Evolutionary conservation across 2,329 filamentous ascomycete genomes (phyloP).

Genomic region (Immersiporthe knoxdaviesiana): DNA sequence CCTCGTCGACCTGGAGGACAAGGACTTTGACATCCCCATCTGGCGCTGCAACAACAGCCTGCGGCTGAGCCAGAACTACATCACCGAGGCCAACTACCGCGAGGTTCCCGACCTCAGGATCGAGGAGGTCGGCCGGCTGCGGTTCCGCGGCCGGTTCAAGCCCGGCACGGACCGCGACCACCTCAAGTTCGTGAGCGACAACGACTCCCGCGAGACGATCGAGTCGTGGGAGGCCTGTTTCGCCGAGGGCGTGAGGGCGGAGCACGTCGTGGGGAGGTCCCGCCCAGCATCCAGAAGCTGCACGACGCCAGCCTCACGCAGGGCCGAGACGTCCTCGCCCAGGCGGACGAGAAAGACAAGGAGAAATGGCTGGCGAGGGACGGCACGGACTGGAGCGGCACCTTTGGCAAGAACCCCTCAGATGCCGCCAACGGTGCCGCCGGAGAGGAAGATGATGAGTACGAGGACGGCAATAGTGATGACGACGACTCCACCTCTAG

Average conservation of each 20-base stretch:
- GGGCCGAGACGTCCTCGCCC: constrained; percentile 78
- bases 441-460: constrained; percentile 33
- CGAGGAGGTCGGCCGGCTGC: constrained; percentile 77
- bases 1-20: constrained; percentile 77
- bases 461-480: constrained; percentile 46
- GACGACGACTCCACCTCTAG: constrained; percentile 41
- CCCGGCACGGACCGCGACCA: constrained; percentile 89
- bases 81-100: constrained; percentile 76
- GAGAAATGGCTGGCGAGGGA: constrained; percentile 77
- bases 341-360: constrained; percentile 72
- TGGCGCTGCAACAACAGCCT: constrained; percentile 79
- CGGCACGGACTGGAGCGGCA: constrained; percentile 84
- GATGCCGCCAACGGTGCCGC: constrained; percentile 41
- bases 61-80: constrained; percentile 87
- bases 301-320: constrained; percentile 82
- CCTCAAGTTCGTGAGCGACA: constrained; percentile 79
- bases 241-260: constrained; percentile 78
- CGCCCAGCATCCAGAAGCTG: constrained; percentile 70
- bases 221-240: constrained; percentile 94
- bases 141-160: constrained; percentile 82
- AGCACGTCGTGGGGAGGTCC: constrained; percentile 73
- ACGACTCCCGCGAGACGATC: constrained; percentile 87
- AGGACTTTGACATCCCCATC: constrained; percentile 83
- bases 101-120: constrained; percentile 75
- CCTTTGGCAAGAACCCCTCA: constrained; percentile 78